Evolutionary conservation across 208 protist genomes (phyloP), one percentile per base, ranked within the genome.

Genomic region (Trypanosoma mega): DNA sequence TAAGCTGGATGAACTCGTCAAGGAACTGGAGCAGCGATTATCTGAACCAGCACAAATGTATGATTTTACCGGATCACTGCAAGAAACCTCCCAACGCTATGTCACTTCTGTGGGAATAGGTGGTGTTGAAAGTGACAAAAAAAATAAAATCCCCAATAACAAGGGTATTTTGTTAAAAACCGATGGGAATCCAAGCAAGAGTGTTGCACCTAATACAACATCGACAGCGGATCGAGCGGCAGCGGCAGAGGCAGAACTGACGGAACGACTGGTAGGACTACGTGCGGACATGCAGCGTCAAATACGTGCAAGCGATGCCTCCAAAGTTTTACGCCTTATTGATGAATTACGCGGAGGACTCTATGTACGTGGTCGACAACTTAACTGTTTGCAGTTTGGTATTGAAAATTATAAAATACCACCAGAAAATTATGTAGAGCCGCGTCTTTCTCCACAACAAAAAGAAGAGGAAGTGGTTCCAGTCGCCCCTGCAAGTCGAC

Each of bases 351-450:
- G 88, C 44, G 69, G 68, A 44, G 57, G 52, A 30, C 55, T 95
- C 12, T 95, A 90, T 69, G 46, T 61, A 41, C 85, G 82, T 21
- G 88, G 85, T 12, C 71, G 71, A 26, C 56, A 73, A 3, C 77
- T 95, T 7, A 69, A 76, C 37, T 64, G 78, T 29, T 59, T 95
- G 39, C 65, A 76, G 18, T 78, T 82, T 70, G 62, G 69, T 14
- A 68, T 92, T 0, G 84, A 92, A 57, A 57, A 91, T 54, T 66
- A 78, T 45, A 72, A 72, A 21, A 46, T 95, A 4, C 60, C 74
- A 12, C 70, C 83, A 12, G 77, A 86, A 39, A 72, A 84, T 64
- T 91, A 88, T 57, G 72, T 88, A 44, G 74, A 84, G 50, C 74
- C 77, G 21, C 58, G 45, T 50, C 27, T 39, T 12, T 39, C 34